A percentile compares a stretch with the other conserved stretches of the same genome.
Evolutionary conservation across 352 stramenopile species (phyloP).

Genomic region (Salisapilia sapeloensis): DNA sequence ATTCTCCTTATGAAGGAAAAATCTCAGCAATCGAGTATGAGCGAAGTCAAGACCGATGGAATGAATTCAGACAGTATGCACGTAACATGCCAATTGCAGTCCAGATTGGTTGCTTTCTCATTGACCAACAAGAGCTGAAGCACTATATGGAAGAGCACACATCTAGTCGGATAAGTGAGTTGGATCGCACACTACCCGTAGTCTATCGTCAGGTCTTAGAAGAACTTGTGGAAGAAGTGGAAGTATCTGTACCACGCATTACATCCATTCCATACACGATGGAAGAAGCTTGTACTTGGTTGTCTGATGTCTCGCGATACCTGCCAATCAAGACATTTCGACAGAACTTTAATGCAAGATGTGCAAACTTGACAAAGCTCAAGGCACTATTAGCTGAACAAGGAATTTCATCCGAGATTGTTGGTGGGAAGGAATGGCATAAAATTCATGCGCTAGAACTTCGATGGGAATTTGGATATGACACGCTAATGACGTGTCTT

Average conservation of each 20-base stretch:
- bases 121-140: constrained; percentile 32
- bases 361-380: constrained; percentile 25
- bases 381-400: constrained; percentile 16
- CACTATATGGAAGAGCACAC: constrained; percentile 13
- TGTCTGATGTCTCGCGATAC: constrained; percentile 32
- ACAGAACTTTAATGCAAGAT: constrained; percentile 27
- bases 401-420: constrained; percentile 1
- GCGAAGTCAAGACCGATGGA: constrained; percentile 17
- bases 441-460: constrained; percentile 25
- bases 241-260: constrained; percentile 30
- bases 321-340: constrained; percentile 28
- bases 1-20: constrained; percentile 1
- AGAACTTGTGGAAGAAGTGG: constrained; percentile 26
- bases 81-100: constrained; percentile 9
- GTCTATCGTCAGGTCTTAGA: constrained; percentile 32
- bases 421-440: constrained; percentile 3
- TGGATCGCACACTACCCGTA: constrained; percentile 20
- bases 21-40: constrained; percentile 17
- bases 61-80: constrained; percentile 15
- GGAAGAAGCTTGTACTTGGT: constrained; percentile 21
- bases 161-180: constrained; percentile 10
- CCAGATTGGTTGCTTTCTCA: constrained; percentile 26
- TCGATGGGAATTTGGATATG: constrained; percentile 41
- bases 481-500: constrained; percentile 42
- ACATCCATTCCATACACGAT: constrained; percentile 44